A percentile compares a stretch with the other conserved stretches of the same genome.
phyloP scores from a whole-genome alignment of 768 basidiomycete genomes.

The Trametes cingulata region DNA sequence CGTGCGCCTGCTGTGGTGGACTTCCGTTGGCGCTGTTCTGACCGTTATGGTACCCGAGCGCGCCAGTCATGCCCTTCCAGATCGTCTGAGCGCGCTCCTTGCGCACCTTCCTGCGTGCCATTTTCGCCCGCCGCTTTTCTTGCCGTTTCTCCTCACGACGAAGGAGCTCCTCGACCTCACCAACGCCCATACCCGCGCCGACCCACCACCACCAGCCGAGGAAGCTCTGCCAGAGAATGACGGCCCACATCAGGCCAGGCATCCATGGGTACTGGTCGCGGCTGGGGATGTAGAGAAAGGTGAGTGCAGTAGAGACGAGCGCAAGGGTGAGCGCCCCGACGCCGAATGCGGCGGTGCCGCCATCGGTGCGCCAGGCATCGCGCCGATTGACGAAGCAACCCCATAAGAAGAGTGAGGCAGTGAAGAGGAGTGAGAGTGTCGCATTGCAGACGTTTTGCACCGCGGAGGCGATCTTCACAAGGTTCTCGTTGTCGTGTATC shows the following conservation, averaged over 20 bases:
- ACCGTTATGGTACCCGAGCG: slow-evolving; percentile 34
- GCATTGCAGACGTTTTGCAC: slow-evolving; percentile 95
- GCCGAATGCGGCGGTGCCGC: slow-evolving; percentile 94
- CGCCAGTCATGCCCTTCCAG: slow-evolving; percentile 59
- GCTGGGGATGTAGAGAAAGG: slow-evolving; percentile 82
- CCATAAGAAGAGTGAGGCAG: slow-evolving; percentile 87
- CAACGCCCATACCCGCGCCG: slow-evolving; percentile 82
- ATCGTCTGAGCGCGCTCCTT: slow-evolving; percentile 55
- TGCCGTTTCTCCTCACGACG: slow-evolving; percentile 54
- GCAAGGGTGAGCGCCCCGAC: slow-evolving; percentile 82
- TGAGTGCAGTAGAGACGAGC: slow-evolving; percentile 77
- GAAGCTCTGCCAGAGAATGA: slow-evolving; percentile 97
- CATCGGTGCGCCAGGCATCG: slow-evolving; percentile 95
- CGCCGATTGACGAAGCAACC: slow-evolving; percentile 86
- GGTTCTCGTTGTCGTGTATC: slow-evolving; percentile 40
- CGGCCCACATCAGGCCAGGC: slow-evolving; percentile 84
- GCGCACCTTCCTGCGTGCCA: slow-evolving; percentile 50
- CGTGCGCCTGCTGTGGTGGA: background rate
- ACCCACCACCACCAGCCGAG: slow-evolving; percentile 99
- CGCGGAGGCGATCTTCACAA: slow-evolving; percentile 62
- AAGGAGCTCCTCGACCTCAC: slow-evolving; percentile 68
- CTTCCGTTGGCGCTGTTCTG: background rate
- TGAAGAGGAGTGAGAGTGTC: slow-evolving; percentile 93
- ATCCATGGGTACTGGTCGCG: slow-evolving; percentile 92
- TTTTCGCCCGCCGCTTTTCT: slow-evolving; percentile 44